Evolutionary conservation across 352 stramenopile species (phyloP), one percentile per base, ranked within the genome.

Genomic region (Phytophthora cactorum): DNA sequence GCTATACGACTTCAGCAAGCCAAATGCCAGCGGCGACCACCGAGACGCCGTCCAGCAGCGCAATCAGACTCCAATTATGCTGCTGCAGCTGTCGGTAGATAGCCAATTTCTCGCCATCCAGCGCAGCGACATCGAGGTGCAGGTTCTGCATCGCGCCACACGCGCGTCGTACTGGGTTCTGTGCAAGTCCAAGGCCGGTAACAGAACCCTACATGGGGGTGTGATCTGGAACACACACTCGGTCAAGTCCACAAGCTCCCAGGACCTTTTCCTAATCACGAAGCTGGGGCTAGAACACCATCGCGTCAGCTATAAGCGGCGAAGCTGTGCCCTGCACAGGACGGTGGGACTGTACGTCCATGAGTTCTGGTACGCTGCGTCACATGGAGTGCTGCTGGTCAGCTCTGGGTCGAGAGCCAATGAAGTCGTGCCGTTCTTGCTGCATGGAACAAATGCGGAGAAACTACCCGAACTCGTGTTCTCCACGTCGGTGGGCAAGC

Each of bases 41-140:
- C 55, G 31, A 11, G 39, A 62, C 14, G 9, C 34, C 27, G 25
- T 73, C 1, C 7, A 22, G 17, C 46, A 52, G 10, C 38, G 41
- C n/a, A 31, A 25, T n/a, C 2, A 60, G 12, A 52, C 78, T 9
- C 66, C 64, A 2, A 72, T 88, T 22, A 53, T 75, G 50, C 58
- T 82, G 17, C 57, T 84, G 57, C 70, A 75, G 31, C 58, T 96
- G 15, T 96, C 88, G 28, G 72, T 90, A 2, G 84, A 93, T 52
- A 56, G 61, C 0, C 74, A 90, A 52, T 94, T 87, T 43, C 63
- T 96, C 28, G 86, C 84, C 5, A 67, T 96, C 43, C 88, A 96
- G 64, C 88, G 79, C 53, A 94, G 83, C 62, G 88, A 96, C 57
- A 86, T 94, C 43, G 86, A 96, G 63, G 84, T 96, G 36, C 82